Conservation (phyloP, 345 rosid species). For the Rubroshorea leprosula region DNA sequence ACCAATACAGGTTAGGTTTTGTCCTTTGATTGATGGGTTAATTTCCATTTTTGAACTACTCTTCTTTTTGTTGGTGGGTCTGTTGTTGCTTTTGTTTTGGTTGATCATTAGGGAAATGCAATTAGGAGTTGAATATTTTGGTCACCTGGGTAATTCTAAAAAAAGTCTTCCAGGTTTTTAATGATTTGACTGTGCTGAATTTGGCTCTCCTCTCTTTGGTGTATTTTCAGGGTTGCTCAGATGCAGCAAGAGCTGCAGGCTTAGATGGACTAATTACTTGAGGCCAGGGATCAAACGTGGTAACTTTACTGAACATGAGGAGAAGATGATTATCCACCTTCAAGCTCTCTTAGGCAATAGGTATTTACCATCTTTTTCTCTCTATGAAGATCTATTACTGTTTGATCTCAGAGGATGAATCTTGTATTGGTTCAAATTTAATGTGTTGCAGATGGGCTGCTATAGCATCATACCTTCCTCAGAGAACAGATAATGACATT, state of each 20-base stretch:
- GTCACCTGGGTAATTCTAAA: not conserved
- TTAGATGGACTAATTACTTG: slow-evolving; percentile 80
- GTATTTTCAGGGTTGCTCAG: slow-evolving; percentile 58
- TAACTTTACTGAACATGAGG: slow-evolving; percentile 69
- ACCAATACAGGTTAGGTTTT: slow-evolving; percentile 10
- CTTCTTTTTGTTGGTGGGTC: not conserved
- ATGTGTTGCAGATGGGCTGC: slow-evolving; percentile 71
- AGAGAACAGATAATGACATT: slow-evolving; percentile 80
- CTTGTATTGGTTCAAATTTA: too few relatives aligned
- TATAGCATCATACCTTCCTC: slow-evolving; percentile 81
- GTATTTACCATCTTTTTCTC: too few relatives aligned
- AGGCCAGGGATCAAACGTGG: slow-evolving; percentile 84
- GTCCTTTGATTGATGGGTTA: not conserved
- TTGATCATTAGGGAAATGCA: not conserved
- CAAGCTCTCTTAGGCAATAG: slow-evolving; percentile 85
- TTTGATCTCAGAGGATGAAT: too few relatives aligned
- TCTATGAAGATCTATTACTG: too few relatives aligned
- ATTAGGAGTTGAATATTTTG: not conserved
- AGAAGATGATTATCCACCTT: slow-evolving; percentile 76
- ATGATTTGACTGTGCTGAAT: not conserved
- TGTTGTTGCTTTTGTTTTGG: not conserved
- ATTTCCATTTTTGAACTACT: not conserved
- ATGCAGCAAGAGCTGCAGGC: slow-evolving; percentile 87
- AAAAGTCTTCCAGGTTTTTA: not conserved
- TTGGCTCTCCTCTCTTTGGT: not conserved